phyloP scores from a whole-genome alignment of 441 rosid genomes.

The Syzygium malaccense region DNA sequence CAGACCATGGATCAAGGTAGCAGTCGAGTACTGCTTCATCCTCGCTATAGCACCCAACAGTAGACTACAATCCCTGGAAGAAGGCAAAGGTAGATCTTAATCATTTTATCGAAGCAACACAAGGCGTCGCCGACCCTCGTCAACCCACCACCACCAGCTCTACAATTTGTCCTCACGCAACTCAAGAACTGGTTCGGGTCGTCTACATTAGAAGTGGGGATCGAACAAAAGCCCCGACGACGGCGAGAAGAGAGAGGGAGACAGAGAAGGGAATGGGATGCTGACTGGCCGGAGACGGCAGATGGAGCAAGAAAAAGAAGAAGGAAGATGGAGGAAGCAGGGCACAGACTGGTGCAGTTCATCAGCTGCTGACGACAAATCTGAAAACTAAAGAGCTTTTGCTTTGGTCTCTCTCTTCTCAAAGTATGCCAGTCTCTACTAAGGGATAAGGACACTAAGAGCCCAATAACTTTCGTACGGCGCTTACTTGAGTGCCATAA shows the following conservation, averaged over 20 bases:
- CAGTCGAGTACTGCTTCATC: not conserved
- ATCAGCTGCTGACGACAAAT: no score
- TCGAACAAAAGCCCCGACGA: not conserved
- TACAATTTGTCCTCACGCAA: not conserved
- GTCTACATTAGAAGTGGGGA: not conserved
- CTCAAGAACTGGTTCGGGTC: not conserved
- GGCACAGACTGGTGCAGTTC: no score
- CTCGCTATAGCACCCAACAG: not conserved
- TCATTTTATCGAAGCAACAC: not conserved
- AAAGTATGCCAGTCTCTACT: no score
- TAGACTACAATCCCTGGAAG: not conserved
- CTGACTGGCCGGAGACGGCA: not conserved
- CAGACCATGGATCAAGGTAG: no score
- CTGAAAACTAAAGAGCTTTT: no score
- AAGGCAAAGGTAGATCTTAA: not conserved
- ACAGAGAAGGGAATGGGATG: not conserved
- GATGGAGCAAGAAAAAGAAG: not conserved
- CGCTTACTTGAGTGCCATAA: no score
- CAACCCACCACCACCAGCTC: not conserved
- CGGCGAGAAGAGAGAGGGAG: not conserved
- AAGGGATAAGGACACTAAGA: no score
- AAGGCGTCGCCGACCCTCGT: not conserved
- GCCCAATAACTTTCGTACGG: no score
- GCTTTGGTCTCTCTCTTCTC: no score
- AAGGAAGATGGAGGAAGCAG: no score